Evolutionary conservation across 2,329 filamentous ascomycete genomes (phyloP).

Genomic region (Polytolypa hystricis): DNA sequence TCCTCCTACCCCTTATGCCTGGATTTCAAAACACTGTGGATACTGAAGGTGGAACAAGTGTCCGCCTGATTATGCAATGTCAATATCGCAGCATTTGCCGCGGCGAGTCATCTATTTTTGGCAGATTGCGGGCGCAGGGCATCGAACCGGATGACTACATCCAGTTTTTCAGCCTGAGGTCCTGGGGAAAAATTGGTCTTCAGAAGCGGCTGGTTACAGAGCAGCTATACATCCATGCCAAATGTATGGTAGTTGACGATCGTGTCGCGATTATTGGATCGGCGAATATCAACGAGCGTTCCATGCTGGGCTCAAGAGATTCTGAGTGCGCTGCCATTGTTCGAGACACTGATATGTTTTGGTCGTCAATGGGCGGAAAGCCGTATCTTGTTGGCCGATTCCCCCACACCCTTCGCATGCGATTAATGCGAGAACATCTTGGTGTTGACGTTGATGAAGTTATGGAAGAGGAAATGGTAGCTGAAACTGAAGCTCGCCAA

Average conservation of each 20-base stretch:
- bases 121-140: constrained; percentile 59
- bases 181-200: constrained; percentile 83
- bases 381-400: constrained; percentile 64
- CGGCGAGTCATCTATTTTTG: constrained; percentile 83
- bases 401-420: constrained; percentile 67
- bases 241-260: constrained; percentile 74
- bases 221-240: constrained; percentile 89
- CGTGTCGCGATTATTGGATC: constrained; percentile 70
- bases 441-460: constrained; percentile 76
- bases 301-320: constrained; percentile 74
- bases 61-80: constrained; percentile 93
- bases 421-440: constrained; percentile 85
- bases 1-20: constrained; percentile 81
- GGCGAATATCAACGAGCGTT: constrained; percentile 59
- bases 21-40: constrained; percentile 88
- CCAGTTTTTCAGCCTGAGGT: constrained; percentile 87
- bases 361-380: constrained; percentile 61
- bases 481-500: constrained; percentile 39
- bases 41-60: constrained; percentile 71
- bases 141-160: constrained; percentile 72
- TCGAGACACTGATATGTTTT: constrained; percentile 61
- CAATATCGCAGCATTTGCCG: constrained; percentile 94
- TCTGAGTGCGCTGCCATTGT: constrained; percentile 81
- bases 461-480: constrained; percentile 63
- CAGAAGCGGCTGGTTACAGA: constrained; percentile 69